phyloP scores from a whole-genome alignment of 495 filamentous ascomycete genomes.

The Aspergillus carlsbadensis region DNA sequence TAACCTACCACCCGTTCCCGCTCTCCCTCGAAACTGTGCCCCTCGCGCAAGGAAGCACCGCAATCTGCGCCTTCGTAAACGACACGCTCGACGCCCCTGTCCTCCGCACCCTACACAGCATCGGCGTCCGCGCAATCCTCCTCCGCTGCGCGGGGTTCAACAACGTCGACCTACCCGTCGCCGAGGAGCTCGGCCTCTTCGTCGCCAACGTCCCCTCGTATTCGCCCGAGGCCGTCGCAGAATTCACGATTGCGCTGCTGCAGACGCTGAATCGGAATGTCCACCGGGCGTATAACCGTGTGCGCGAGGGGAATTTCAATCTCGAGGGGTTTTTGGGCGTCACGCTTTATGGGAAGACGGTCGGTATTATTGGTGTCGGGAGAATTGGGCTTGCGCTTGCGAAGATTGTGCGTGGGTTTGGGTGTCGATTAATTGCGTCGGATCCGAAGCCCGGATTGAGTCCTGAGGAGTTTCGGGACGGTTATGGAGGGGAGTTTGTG shows the following conservation, averaged over 20 bases:
- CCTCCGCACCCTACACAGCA: slow-evolving; percentile 44
- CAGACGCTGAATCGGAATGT: slow-evolving; percentile 70
- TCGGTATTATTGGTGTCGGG: slow-evolving; percentile 36
- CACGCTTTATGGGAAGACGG: slow-evolving; percentile 61
- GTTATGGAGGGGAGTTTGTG: slow-evolving; percentile 51
- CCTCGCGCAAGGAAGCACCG: slow-evolving; percentile 52
- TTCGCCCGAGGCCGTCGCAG: slow-evolving; percentile 70
- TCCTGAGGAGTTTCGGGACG: slow-evolving; percentile 38
- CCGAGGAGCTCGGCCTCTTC: slow-evolving; percentile 57
- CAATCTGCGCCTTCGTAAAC: slow-evolving; percentile 73
- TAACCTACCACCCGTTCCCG: slow-evolving; percentile 56
- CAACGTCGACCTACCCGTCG: slow-evolving; percentile 59
- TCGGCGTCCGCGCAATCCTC: slow-evolving; percentile 55
- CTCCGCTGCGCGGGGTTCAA: slow-evolving; percentile 73
- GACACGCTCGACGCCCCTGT: slow-evolving; percentile 54
- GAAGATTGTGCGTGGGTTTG: slow-evolving; percentile 58
- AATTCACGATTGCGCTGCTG: slow-evolving; percentile 66
- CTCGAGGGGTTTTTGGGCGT: slow-evolving; percentile 62
- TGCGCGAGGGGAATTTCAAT: slow-evolving; percentile 70
- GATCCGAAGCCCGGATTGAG: slow-evolving; percentile 47
- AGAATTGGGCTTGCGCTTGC: slow-evolving; percentile 39
- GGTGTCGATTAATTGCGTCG: slow-evolving; percentile 58
- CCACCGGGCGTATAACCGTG: slow-evolving; percentile 69
- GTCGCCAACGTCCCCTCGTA: slow-evolving; percentile 69
- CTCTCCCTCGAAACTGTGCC: slow-evolving; percentile 55